Evolutionary conservation across 1,284 basidiomycete species (phyloP).

Genomic region (Rugosomyces carneus): DNA sequence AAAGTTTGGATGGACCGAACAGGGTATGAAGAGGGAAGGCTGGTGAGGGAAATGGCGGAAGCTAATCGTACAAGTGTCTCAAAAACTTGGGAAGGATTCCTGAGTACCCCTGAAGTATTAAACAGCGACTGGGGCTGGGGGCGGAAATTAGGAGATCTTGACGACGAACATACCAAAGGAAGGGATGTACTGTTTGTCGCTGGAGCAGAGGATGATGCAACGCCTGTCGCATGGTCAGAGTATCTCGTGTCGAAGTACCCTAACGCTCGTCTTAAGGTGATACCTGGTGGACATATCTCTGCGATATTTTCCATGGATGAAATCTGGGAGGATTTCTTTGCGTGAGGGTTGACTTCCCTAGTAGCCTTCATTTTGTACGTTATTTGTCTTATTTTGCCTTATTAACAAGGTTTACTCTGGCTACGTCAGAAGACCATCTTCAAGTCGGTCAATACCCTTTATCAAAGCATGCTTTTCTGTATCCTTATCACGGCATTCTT

Average conservation of each 20-base stretch:
- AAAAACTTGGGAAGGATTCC: conserved; percentile 39
- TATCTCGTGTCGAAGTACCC: conserved; percentile 34
- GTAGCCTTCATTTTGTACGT: background rate
- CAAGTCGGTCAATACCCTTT: no score
- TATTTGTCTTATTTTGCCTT: background rate
- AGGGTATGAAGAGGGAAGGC: conserved; percentile 32
- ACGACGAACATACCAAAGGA: conserved; percentile 31
- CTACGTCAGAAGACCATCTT: no score
- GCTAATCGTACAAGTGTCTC: conserved; percentile 33
- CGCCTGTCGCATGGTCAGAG: conserved; percentile 29
- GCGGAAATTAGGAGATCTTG: conserved; percentile 28
- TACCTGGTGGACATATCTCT: conserved; percentile 37
- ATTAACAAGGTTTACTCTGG: background rate
- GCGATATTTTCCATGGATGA: conserved; percentile 30
- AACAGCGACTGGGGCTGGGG: conserved; percentile 42
- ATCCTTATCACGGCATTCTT: no score
- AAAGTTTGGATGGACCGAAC: conserved; percentile 30
- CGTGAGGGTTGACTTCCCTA: background rate
- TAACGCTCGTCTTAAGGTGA: conserved; percentile 27
- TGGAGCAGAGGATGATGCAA: conserved; percentile 27
- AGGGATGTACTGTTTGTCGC: conserved; percentile 35
- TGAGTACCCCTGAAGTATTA: conserved; percentile 28
- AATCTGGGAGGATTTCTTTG: conserved; percentile 26
- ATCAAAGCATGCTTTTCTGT: no score
- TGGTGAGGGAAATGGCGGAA: conserved; percentile 31